Conservation (phyloP, 306 rosid species). For the Spatholobus suberectus region DNA sequence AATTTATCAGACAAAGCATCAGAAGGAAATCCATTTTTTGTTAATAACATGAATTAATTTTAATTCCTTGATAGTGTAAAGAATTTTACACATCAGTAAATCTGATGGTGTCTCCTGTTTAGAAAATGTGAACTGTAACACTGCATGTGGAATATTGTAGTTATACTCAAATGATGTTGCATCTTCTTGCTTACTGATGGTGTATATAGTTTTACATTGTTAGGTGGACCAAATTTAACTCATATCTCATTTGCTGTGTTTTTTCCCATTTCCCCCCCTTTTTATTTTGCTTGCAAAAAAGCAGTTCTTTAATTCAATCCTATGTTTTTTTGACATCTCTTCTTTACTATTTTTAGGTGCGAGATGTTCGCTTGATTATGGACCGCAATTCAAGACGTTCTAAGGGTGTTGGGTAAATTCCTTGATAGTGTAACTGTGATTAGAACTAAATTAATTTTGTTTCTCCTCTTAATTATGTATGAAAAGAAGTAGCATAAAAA, state of each 20-base stretch:
- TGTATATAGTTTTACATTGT: not conserved
- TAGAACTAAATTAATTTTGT: conserved; percentile 17
- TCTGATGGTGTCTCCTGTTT: not conserved
- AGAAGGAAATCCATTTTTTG: conserved; percentile 12
- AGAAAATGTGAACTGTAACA: not conserved
- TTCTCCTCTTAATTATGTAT: conserved; percentile 18
- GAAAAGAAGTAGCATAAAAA: not conserved
- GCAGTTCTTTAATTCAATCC: conserved; percentile 22
- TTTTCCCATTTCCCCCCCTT: not conserved
- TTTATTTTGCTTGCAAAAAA: not conserved
- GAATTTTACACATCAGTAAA: not conserved
- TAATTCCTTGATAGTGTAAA: not conserved
- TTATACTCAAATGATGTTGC: not conserved
- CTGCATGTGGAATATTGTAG: not conserved
- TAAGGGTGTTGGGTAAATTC: conserved; percentile 97
- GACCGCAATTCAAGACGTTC: conserved; percentile 98
- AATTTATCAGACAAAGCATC: conserved; percentile 10
- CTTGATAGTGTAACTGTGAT: conserved; percentile 26
- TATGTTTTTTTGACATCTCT: conserved; percentile 1
- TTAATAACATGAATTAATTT: conserved; percentile 24
- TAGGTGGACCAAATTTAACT: not conserved
- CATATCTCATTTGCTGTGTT: conserved; percentile 5
- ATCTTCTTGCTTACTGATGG: not conserved
- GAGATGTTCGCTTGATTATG: conserved; percentile 97
- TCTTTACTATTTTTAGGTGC: conserved; percentile 65